phyloP scores from a whole-genome alignment of 257 asterid species.

The Salvia rosmarinus region DNA sequence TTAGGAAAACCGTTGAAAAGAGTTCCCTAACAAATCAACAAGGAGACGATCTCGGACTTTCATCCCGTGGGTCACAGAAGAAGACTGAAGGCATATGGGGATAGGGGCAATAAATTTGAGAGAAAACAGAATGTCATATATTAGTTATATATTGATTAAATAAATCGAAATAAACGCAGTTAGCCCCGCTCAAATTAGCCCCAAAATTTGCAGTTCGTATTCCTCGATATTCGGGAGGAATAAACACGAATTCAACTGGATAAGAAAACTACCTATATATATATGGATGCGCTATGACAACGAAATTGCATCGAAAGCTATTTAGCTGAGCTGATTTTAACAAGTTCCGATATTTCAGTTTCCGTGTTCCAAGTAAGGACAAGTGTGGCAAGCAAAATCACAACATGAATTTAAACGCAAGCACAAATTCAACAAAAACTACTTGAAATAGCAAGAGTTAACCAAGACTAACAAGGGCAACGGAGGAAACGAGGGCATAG shows the following conservation, averaged over 20 bases:
- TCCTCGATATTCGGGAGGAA: slow-evolving; percentile 13
- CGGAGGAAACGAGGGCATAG: slow-evolving; percentile 73
- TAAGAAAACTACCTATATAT: background rate
- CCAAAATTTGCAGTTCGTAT: slow-evolving; percentile 16
- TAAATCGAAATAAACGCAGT: background rate
- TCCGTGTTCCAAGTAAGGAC: background rate
- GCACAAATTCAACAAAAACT: slow-evolving; percentile 12
- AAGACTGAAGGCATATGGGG: no score
- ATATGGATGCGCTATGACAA: background rate
- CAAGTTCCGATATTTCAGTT: slow-evolving; percentile 14
- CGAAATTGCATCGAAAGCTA: slow-evolving; percentile 11
- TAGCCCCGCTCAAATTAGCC: slow-evolving; percentile 7
- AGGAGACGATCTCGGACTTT: background rate
- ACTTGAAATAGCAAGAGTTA: background rate
- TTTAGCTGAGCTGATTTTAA: slow-evolving; percentile 16
- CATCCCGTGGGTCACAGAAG: background rate
- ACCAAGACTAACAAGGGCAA: slow-evolving; percentile 67
- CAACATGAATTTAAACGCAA: slow-evolving; percentile 13
- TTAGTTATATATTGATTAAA: background rate
- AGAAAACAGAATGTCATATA: background rate
- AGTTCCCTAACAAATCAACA: background rate
- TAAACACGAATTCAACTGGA: background rate
- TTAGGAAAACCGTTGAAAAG: background rate
- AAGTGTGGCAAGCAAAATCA: slow-evolving; percentile 22
- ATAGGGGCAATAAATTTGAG: background rate